phyloP scores from a whole-genome alignment of 768 basidiomycete genomes.

The Calocera viscosa region DNA sequence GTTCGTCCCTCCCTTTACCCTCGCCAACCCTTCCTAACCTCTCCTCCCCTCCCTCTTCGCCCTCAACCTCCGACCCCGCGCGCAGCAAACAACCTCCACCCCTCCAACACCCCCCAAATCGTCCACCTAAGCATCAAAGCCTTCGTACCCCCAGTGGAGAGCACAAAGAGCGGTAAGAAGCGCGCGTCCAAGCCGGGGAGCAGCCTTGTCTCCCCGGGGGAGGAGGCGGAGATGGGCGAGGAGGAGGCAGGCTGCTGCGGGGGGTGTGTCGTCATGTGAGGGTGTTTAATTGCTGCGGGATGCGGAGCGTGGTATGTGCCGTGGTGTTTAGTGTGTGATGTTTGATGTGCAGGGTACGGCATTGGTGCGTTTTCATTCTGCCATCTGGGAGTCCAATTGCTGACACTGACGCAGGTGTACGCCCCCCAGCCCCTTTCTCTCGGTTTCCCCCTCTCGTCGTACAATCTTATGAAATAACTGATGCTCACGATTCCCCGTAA shows the following conservation, averaged over 20 bases:
- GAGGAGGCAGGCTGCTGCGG: not conserved
- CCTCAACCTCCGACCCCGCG: not conserved
- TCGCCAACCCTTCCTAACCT: not conserved
- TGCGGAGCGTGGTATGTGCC: no score
- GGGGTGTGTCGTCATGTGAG: not conserved
- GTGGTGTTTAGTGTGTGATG: no score
- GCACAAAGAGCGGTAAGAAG: not conserved
- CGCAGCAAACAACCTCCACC: slow-evolving; percentile 4
- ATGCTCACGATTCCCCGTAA: not conserved
- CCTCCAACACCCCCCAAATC: not conserved
- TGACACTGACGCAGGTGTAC: no score
- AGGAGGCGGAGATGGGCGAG: not conserved
- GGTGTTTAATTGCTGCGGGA: not conserved
- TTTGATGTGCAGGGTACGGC: no score
- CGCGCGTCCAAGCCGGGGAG: not conserved
- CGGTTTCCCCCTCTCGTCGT: not conserved
- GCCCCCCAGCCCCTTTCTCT: no score
- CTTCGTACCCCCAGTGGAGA: not conserved
- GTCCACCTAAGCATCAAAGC: not conserved
- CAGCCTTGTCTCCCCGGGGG: not conserved
- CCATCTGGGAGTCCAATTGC: no score
- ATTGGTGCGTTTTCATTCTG: no score
- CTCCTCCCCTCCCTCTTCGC: not conserved
- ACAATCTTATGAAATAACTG: not conserved
- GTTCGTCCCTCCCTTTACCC: slow-evolving; percentile 31